phyloP scores from a whole-genome alignment of 441 rosid species.

The Populus trichocarpa region DNA sequence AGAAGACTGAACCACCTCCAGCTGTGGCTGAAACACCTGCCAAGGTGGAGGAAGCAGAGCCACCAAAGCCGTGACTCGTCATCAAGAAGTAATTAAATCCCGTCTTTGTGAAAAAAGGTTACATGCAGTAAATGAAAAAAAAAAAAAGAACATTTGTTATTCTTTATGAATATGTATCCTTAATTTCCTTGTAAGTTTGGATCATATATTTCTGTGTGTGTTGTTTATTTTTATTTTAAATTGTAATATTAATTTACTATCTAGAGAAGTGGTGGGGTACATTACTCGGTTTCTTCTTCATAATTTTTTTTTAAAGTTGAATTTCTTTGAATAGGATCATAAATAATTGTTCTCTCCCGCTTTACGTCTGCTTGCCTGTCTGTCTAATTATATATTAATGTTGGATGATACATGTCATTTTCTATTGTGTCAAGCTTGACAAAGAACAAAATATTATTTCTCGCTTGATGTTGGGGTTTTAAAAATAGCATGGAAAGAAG shows the following conservation, averaged over 20 bases:
- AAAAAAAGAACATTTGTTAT: slow-evolving; percentile 16
- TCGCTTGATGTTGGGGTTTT: background rate
- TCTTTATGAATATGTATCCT: slow-evolving; percentile 16
- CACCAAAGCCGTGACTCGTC: slow-evolving; percentile 41
- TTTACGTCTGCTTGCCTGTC: background rate
- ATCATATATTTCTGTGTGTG: background rate
- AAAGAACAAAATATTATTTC: background rate
- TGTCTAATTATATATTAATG: background rate
- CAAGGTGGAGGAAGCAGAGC: slow-evolving; percentile 37
- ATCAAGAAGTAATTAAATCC: background rate
- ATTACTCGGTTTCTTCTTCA: background rate
- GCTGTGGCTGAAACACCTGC: slow-evolving; percentile 16
- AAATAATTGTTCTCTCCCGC: no score
- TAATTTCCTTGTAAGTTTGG: background rate
- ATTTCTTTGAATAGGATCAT: no score
- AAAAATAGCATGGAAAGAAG: no score
- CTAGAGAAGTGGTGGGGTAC: background rate
- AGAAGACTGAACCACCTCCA: slow-evolving; percentile 6
- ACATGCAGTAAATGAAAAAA: no score
- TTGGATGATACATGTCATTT: background rate
- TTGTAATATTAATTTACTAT: background rate
- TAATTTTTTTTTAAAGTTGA: background rate
- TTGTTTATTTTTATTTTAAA: background rate
- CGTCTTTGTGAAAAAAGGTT: slow-evolving; percentile 8
- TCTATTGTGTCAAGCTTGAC: background rate